A percentile compares a stretch with the other conserved stretches of the same genome.
These are phyloP conservation scores for Coelastrella sp. DNA, from an alignment of 139 green algal genomes.

Conservation along the genomic window DNA sequence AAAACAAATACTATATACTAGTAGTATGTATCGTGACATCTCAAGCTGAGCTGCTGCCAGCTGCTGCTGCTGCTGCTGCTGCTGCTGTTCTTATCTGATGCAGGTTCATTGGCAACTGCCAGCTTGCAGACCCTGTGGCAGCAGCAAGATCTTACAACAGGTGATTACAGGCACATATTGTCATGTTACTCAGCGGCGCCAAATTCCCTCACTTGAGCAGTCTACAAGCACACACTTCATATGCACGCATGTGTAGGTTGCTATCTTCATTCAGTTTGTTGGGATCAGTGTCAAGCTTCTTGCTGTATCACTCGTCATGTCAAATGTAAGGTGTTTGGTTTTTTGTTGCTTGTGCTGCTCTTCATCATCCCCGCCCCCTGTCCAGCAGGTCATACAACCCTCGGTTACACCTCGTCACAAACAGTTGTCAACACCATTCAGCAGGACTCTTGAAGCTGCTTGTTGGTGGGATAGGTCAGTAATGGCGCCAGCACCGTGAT, in stretches of 20 bases:
- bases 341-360: neutral
- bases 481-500: no score
- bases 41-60: neutral
- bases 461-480: no score
- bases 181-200: no score
- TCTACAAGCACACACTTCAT: no score
- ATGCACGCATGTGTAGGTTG: no score
- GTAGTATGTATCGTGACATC: neutral
- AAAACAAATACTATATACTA: neutral
- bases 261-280: no score
- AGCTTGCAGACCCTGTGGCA: neutral
- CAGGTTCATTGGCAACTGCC: neutral
- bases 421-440: conserved; percentile 31
- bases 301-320: no score
- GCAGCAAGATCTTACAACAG: neutral
- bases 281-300: no score
- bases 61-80: neutral
- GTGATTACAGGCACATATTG: neutral
- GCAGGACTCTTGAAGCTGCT: neutral
- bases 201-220: no score
- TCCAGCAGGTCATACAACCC: neutral
- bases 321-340: neutral
- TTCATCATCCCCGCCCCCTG: no score
- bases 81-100: neutral
- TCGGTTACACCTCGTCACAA: conserved; percentile 22